These are phyloP conservation scores for Chionographis japonica DNA, from an alignment of 106 monocot species.

Conservation along the genomic window DNA sequence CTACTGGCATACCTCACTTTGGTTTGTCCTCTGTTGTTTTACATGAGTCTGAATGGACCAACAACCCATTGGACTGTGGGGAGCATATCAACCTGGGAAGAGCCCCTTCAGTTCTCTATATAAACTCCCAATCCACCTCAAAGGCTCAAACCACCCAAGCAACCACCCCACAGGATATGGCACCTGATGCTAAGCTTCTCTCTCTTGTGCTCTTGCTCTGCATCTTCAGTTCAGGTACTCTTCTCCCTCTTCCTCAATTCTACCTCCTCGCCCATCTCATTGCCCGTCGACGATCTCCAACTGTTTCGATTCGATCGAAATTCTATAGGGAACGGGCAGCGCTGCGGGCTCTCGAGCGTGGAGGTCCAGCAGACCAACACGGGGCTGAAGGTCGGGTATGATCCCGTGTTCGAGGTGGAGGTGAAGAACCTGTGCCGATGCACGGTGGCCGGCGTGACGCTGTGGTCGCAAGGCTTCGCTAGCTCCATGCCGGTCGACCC, in stretches of 20 bases:
- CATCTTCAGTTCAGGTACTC: slow-evolving; percentile 3
- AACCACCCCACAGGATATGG: slow-evolving; percentile 1
- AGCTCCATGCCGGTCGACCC: slow-evolving; percentile 29
- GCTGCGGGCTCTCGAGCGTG: slow-evolving; percentile 10
- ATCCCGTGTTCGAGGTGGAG: slow-evolving; percentile 37
- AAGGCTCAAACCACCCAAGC: not conserved
- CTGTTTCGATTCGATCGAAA: too few relatives aligned
- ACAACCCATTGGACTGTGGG: too few relatives aligned
- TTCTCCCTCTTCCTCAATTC: not conserved
- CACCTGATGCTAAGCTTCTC: slow-evolving; percentile 13
- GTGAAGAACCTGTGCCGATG: slow-evolving; percentile 39
- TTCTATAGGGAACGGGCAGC: not conserved
- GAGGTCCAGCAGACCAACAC: slow-evolving; percentile 12
- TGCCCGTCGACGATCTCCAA: too few relatives aligned
- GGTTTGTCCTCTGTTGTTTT: too few relatives aligned
- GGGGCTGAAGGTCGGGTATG: slow-evolving; percentile 20
- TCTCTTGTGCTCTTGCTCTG: not conserved
- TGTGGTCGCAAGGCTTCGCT: slow-evolving; percentile 25
- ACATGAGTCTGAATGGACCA: too few relatives aligned
- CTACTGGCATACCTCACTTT: too few relatives aligned
- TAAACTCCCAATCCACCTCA: too few relatives aligned
- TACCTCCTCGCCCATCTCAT: not conserved
- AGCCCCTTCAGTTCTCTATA: too few relatives aligned
- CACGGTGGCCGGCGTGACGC: slow-evolving; percentile 7
- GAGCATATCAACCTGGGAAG: too few relatives aligned